Base-by-base conservation (phyloP, 2,329 filamentous ascomycete genomes). In the Myriosclerotinia curreyana region DNA sequence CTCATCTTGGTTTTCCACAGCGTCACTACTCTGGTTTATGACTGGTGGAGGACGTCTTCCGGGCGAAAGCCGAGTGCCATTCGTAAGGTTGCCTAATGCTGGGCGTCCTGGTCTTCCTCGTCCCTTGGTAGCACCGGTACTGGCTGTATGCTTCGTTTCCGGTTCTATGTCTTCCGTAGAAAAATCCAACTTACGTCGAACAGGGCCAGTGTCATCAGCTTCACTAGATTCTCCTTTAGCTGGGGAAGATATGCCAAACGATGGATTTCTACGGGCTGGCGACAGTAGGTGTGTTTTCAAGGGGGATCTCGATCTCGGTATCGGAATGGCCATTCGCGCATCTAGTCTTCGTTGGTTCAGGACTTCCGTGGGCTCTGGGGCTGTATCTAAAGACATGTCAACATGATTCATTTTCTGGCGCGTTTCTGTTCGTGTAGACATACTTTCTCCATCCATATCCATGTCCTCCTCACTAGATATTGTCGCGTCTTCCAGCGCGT, bases 391-490 rank as follows among this genome's bases (percentile, higher is more conserved):
- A 60, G 62, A 53, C 66, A 44, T 31, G 51, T 68, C 60, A 70
- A 53, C 63, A 67, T 64, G 38, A 38, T 53, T n/a, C 55, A 49
- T 25, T 8, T 36, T 14, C 64, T 50, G 15, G 53, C 25, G 28
- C 15, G 14, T 17, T 34, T 36, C 40, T 31, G 22, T 17, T 34
- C 17, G 14, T 40, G 20, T 40, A 20, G 55, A 72, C 69, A 60
- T 79, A 88, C 86, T 87, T 66, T 87, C 55, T 36, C 44, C 81
- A 67, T 82, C 82, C 60, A 87, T 77, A 31, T 87, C 85, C 86
- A 88, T 87, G 65, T 81, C 81, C 71, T 82, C 82, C 38, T 83
- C 85, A 22, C 80, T 80, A 31, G 78, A 78, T 49, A 81, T 76
- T 17, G 80, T 82, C 25, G 42, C 58, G 42, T 65, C 58, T 42